Percentiles rank a stretch among this genome's conserved stretches.
phyloP scores from a whole-genome alignment of 2,329 filamentous ascomycete species.

The Colletotrichum limetticola region DNA sequence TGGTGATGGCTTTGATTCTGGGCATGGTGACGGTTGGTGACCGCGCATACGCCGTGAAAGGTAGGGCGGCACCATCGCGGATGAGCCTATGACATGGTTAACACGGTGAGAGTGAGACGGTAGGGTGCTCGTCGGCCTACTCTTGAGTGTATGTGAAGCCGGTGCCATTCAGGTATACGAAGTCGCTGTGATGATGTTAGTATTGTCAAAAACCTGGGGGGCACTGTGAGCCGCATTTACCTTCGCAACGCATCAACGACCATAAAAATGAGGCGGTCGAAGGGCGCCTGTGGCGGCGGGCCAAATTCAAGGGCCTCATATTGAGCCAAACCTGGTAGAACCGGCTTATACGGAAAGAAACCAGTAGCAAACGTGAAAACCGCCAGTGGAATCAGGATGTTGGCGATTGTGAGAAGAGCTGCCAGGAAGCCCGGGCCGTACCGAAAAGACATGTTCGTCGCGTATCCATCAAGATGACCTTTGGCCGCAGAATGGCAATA shows the following conservation, averaged over 20 bases:
- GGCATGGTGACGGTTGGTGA: slow-evolving; percentile 99
- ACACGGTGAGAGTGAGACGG: not conserved
- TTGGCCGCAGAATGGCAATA: not conserved
- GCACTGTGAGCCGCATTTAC: slow-evolving; percentile 54
- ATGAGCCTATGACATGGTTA: slow-evolving; percentile 73
- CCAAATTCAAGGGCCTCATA: slow-evolving; percentile 69
- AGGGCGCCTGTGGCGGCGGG: slow-evolving; percentile 72
- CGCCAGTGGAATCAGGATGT: slow-evolving; percentile 80
- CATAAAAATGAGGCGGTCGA: slow-evolving; percentile 96
- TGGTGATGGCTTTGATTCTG: slow-evolving; percentile 95
- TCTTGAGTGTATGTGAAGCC: slow-evolving; percentile 90
- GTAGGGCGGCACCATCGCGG: slow-evolving; percentile 82
- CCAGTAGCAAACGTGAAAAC: slow-evolving; percentile 84
- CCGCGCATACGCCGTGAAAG: slow-evolving; percentile 95
- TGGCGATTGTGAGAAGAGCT: slow-evolving; percentile 70
- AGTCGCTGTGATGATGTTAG: slow-evolving; percentile 72
- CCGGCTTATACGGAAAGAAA: slow-evolving; percentile 98
- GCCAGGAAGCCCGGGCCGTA: slow-evolving; percentile 18
- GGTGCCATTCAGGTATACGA: slow-evolving; percentile 85
- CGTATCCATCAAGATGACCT: slow-evolving; percentile 33
- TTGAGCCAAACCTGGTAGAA: slow-evolving; percentile 84
- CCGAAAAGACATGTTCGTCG: slow-evolving; percentile 25
- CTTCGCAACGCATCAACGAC: slow-evolving; percentile 94
- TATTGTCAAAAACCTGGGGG: not conserved
- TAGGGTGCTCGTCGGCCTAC: slow-evolving; percentile 56